Evolutionary conservation across 495 filamentous ascomycete species (phyloP).

Genomic region (Daldinia bambusicola): DNA sequence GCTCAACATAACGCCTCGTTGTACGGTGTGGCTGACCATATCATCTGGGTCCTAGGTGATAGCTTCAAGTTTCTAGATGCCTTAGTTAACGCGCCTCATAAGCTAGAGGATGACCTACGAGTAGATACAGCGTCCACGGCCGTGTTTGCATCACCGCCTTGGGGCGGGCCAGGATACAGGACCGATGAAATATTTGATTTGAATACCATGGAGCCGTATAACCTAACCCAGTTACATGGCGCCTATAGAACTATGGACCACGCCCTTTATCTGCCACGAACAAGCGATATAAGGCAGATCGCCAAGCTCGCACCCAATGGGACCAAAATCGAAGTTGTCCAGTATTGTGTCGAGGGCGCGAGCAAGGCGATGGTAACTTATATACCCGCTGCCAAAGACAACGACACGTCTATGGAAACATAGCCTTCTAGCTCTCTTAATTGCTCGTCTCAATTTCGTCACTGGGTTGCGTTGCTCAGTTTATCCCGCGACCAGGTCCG

Average conservation of each 20-base stretch:
- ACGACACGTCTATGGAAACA: conserved; percentile 28
- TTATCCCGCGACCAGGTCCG: background rate
- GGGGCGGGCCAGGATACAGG: conserved; percentile 89
- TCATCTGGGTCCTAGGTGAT: conserved; percentile 86
- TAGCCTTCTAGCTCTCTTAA: background rate
- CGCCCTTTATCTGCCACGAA: conserved; percentile 87
- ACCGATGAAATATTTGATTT: conserved; percentile 84
- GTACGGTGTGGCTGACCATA: conserved; percentile 82
- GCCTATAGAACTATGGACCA: conserved; percentile 64
- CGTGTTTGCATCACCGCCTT: conserved; percentile 92
- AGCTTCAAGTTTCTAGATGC: conserved; percentile 68
- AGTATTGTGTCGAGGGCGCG: conserved; percentile 90
- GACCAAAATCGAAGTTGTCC: conserved; percentile 72
- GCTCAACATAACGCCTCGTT: conserved; percentile 91
- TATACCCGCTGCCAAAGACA: conserved; percentile 52
- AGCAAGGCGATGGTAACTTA: conserved; percentile 79
- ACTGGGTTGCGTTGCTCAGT: background rate
- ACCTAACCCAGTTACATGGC: conserved; percentile 67
- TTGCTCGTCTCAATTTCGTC: background rate
- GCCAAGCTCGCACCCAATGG: conserved; percentile 64
- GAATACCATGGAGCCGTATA: conserved; percentile 88
- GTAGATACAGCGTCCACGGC: conserved; percentile 58
- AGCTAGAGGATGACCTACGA: conserved; percentile 51
- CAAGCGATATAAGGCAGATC: conserved; percentile 85
- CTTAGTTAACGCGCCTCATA: conserved; percentile 38